Percentiles rank a stretch among this genome's conserved stretches.
Evolutionary conservation across 495 filamentous ascomycete species (phyloP).

Genomic region (Neurospora pannonica): DNA sequence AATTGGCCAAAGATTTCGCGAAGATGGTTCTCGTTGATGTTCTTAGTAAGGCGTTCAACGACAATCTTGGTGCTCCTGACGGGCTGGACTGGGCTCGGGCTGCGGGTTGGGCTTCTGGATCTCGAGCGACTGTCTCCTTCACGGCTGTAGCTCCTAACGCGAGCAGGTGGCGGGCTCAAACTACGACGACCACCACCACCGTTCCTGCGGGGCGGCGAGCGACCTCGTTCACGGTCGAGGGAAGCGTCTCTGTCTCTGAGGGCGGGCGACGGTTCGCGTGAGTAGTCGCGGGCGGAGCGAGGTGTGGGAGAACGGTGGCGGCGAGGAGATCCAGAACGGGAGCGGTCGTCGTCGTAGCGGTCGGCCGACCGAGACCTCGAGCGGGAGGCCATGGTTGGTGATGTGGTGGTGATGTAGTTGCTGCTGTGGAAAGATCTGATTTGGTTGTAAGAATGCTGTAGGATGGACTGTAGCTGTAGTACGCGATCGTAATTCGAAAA

Average conservation of each 20-base stretch:
- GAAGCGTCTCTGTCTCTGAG: background rate
- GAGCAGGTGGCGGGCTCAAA: conserved; percentile 8
- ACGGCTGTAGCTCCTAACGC: conserved; percentile 21
- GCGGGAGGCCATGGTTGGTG: conserved; percentile 10
- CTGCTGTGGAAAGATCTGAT: background rate
- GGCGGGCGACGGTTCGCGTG: conserved; percentile 13
- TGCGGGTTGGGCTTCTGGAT: conserved; percentile 28
- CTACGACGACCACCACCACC: conserved; percentile 12
- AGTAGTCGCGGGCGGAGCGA: conserved; percentile 2
- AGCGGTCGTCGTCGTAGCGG: conserved; percentile 5
- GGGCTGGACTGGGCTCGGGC: conserved; percentile 5
- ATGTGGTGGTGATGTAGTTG: background rate
- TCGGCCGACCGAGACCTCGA: conserved; percentile 5
- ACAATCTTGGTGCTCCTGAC: conserved; percentile 55
- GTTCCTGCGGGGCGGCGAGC: conserved; percentile 22
- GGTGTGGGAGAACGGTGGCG: conserved; percentile 7
- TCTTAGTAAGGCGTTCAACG: conserved; percentile 92
- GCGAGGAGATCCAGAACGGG: conserved; percentile 1
- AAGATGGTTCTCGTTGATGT: conserved; percentile 80
- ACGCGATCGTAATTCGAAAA: background rate
- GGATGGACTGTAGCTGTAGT: background rate
- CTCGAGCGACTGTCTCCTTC: conserved; percentile 11
- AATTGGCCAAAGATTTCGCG: conserved; percentile 87
- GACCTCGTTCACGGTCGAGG: conserved; percentile 9
- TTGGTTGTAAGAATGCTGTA: background rate